Evolutionary conservation across 2,329 filamentous ascomycete species (phyloP), one percentile per base, ranked within the genome.

Genomic region (Cladosporium sp.): DNA sequence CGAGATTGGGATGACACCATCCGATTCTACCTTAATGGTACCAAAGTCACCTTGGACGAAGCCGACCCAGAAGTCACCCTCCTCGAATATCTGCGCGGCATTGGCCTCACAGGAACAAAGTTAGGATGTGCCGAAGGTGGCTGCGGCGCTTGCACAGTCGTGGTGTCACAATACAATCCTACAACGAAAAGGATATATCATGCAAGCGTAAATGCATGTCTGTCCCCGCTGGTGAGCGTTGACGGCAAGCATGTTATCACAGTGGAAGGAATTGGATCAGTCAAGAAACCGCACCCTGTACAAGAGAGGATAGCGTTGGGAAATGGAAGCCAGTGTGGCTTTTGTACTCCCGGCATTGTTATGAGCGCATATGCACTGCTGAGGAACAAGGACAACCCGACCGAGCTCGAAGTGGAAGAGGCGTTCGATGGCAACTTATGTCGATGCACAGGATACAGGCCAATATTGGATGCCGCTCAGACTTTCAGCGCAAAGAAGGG

Each of bases 241-340:
- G 94, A 97, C 73, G 94, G 94, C 45, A 99, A 99, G 73, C 94
- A 99, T 82, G 91, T 97, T 69, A 92, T 99, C 71, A 99, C 94
- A 3, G 88, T 99, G 40, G 94, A 99, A 75, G 94, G 94, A 6
- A 97, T 99, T 68, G 94, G 94, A 11, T 90, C 88, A 72, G 87
- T 90, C 28, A 88, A 94, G 73, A 85, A 82, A 42, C 94, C 94
- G 5, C 94, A 99, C 77, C 90, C 93, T 1, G 81, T 88, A 3
- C 94, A 97, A 72, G 92, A 97, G 76, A 84, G 94, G 50, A 89
- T 99, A 67, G 93, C 94, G 17, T 89, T 89, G 74, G 85, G 88
- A 34, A 94, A 96, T 76, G 94, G 94, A 51, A 96, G 90, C 66
- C 93, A 99, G 73, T 99, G 87, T 73, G 87, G 92, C 1, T 99